Evolutionary conservation across 164 flowering plant genomes (phyloP).

Genomic region (Houttuynia cordata): DNA sequence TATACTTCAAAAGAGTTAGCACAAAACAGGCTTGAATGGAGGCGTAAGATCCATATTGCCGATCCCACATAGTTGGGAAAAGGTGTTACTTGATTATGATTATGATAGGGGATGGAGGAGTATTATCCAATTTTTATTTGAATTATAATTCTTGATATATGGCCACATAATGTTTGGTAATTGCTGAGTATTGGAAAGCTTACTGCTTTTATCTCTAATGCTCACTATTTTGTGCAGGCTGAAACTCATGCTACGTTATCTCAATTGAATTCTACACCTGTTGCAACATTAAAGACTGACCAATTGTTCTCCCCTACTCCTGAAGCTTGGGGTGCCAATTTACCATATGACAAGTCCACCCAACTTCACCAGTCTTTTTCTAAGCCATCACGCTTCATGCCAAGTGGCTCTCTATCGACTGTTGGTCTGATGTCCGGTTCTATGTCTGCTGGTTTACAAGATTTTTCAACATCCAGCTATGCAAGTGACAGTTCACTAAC

Average conservation of each 20-base stretch:
- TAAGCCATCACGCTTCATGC: slow-evolving; percentile 42
- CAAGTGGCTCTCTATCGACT: slow-evolving; percentile 27
- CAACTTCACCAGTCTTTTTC: slow-evolving; percentile 36
- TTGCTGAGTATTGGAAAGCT: not conserved
- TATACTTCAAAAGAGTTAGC: too few relatives aligned
- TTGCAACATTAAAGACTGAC: slow-evolving; percentile 41
- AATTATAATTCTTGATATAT: too few relatives aligned
- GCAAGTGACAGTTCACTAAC: slow-evolving; percentile 24
- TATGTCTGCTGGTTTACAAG: slow-evolving; percentile 40
- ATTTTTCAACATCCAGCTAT: slow-evolving; percentile 31
- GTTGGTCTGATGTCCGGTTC: slow-evolving; percentile 35
- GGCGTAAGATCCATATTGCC: too few relatives aligned
- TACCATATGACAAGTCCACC: slow-evolving; percentile 40
- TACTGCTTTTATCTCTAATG: not conserved
- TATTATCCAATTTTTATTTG: too few relatives aligned
- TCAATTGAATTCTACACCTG: slow-evolving; percentile 33
- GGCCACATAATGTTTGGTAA: too few relatives aligned
- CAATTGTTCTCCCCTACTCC: slow-evolving; percentile 59
- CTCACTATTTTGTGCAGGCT: slow-evolving; percentile 40
- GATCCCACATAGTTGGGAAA: too few relatives aligned
- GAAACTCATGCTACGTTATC: slow-evolving; percentile 35
- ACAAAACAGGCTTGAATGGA: too few relatives aligned
- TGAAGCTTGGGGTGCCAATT: slow-evolving; percentile 97
- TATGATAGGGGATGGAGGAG: too few relatives aligned
- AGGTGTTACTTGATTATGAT: too few relatives aligned